Evolutionary conservation across 805 yeast genomes (phyloP).

Genomic region (Spathaspora hagerdaliae): DNA sequence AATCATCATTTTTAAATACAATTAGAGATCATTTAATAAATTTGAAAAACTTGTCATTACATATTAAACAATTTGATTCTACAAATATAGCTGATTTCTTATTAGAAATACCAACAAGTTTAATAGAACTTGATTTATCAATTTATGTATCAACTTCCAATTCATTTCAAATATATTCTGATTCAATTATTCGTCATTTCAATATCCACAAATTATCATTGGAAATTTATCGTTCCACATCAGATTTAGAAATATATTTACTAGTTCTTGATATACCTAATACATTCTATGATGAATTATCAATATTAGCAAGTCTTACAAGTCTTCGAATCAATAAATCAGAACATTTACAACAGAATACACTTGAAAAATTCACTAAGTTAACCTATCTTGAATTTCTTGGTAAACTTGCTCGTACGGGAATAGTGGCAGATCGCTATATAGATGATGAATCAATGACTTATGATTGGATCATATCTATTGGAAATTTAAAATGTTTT

Average conservation of each 20-base stretch:
- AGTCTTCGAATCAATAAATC: conserved; percentile 35
- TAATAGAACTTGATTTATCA: conserved; percentile 36
- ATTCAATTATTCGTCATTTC: not conserved
- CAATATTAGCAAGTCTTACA: conserved; percentile 16
- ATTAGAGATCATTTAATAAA: conserved; percentile 21
- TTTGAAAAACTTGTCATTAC: conserved; percentile 29
- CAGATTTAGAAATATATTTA: not conserved
- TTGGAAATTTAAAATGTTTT: conserved; percentile 32
- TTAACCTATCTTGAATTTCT: conserved; percentile 19
- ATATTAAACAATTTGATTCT: conserved; percentile 29
- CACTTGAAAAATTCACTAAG: conserved; percentile 51
- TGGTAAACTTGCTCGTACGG: conserved; percentile 25
- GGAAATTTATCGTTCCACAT: conserved; percentile 21
- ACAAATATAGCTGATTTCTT: not conserved
- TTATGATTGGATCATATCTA: conserved; percentile 27
- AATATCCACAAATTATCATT: conserved; percentile 30
- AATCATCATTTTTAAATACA: conserved; percentile 15
- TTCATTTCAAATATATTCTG: not conserved
- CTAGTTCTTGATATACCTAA: not conserved
- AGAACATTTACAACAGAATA: no score
- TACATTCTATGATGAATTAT: conserved; percentile 10
- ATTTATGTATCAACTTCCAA: conserved; percentile 29
- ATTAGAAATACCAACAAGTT: not conserved
- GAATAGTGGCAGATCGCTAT: conserved; percentile 49
- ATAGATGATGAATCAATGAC: conserved; percentile 56